Evolutionary conservation across 208 protist species (phyloP), one percentile per base, ranked within the genome.

Genomic region (Entamoeba nuttalli): DNA sequence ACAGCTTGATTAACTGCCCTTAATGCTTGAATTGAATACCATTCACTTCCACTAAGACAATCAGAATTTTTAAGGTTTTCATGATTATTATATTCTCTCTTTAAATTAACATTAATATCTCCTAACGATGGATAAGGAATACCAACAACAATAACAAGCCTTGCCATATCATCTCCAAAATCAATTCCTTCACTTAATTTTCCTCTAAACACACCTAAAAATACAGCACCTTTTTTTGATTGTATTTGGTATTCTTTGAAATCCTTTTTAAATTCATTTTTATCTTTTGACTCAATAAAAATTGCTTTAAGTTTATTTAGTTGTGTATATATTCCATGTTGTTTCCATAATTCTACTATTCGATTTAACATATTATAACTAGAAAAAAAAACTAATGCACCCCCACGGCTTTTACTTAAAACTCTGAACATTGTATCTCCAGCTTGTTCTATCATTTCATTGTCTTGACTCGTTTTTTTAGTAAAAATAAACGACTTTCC

Each of bases 161-260:
- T 94, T 17, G 41, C 95, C 5, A 41, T 19, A 3, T 62, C 53
- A 25, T 96, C 95, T 25, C 9, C 15, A 53, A 96, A 96, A 94
- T 96, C 95, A 93, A 96, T 51, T n/a, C 96, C 96, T 84, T 96
- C 96, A 53, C 94, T 94, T 21, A 96, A 17, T 41, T 94, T 53
- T 21, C 96, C 96, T 50, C 96, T 15, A 48, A 11, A 95, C 15
- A 96, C 94, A 51, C 94, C 95, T 25, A 95, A 96, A 11, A 96
- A 44, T 4, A 96, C 3, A 21, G 94, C 96, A 57, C 96, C 96
- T 44, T 2, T 7, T 15, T 15, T 21, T 7, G 51, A 94, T 35
- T 62, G 4, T 30, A 19, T 19, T 71, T 5, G 5, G 19, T 71
- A 71, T 0, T 7, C 7, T 19, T 55, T 55, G 15, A 55, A 55